Evolutionary conservation across 2,329 filamentous ascomycete species (phyloP).

Genomic region (Fusarium humuli): DNA sequence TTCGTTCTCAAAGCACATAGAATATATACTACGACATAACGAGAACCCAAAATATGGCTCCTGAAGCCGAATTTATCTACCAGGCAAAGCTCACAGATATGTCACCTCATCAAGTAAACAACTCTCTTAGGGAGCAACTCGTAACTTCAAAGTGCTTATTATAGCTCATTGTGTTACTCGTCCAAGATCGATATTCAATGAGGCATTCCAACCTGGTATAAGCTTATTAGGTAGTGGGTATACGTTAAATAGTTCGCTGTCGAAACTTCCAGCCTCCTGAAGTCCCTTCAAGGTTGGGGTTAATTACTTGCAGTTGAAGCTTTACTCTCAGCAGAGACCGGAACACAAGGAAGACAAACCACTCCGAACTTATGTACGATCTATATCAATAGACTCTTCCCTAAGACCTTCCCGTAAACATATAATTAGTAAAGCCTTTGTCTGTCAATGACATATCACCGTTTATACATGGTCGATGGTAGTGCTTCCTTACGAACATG

Average conservation of each 20-base stretch:
- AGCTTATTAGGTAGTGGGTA: background rate
- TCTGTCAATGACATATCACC: background rate
- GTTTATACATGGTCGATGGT: background rate
- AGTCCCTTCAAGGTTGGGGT: background rate
- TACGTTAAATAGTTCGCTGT: background rate
- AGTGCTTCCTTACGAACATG: background rate
- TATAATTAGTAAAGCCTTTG: background rate
- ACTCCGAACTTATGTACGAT: background rate
- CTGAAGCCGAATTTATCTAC: background rate
- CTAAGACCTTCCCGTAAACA: background rate
- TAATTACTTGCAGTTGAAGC: background rate
- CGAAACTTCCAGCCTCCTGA: background rate
- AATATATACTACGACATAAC: background rate
- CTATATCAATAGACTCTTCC: background rate
- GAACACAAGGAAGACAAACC: too few species aligned
- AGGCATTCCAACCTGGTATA: background rate
- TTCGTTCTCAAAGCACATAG: background rate
- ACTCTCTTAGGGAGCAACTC: too few species aligned
- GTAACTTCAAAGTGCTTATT: too few species aligned
- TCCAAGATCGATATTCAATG: background rate
- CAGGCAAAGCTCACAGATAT: background rate
- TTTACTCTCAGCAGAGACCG: background rate
- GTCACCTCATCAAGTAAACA: background rate
- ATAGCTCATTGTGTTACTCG: background rate
- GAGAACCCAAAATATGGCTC: background rate